Conservation (phyloP, 768 basidiomycete species). For the Pisolithus orientalis region DNA sequence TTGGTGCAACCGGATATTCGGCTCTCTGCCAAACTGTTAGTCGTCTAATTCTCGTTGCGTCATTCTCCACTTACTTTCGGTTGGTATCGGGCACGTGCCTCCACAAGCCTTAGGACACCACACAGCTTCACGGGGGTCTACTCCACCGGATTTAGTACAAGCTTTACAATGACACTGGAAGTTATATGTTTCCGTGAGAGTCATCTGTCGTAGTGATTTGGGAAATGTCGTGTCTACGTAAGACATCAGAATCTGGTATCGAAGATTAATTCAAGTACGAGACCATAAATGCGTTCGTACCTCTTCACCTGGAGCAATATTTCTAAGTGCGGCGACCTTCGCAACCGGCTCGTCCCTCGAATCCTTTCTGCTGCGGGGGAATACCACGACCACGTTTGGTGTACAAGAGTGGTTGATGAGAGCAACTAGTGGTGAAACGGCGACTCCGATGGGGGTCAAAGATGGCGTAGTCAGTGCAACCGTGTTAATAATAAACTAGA, state of each 20-base stretch:
- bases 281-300: constrained; percentile 29
- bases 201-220: constrained; percentile 40
- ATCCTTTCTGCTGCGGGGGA: constrained; percentile 50
- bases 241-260: constrained; percentile 61
- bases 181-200: constrained; percentile 67
- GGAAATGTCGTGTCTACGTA: constrained; percentile 86
- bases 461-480: constrained; percentile 79
- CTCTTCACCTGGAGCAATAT: constrained; percentile 65
- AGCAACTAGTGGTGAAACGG: constrained; percentile 75
- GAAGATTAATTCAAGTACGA: background rate
- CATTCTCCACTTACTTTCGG: constrained; percentile 40
- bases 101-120: constrained; percentile 67
- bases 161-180: constrained; percentile 69
- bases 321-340: constrained; percentile 66
- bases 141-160: constrained; percentile 32
- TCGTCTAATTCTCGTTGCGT: background rate
- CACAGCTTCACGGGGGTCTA: constrained; percentile 66
- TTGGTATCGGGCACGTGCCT: constrained; percentile 53
- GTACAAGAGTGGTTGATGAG: constrained; percentile 85
- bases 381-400: constrained; percentile 89
- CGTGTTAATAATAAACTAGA: constrained; percentile 86
- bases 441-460: constrained; percentile 75
- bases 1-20: constrained; percentile 43
- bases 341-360: constrained; percentile 50
- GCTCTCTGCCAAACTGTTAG: constrained; percentile 34